Conservation (phyloP, 2,329 filamentous ascomycete genomes). For the Xylariomycetidae sp. region DNA sequence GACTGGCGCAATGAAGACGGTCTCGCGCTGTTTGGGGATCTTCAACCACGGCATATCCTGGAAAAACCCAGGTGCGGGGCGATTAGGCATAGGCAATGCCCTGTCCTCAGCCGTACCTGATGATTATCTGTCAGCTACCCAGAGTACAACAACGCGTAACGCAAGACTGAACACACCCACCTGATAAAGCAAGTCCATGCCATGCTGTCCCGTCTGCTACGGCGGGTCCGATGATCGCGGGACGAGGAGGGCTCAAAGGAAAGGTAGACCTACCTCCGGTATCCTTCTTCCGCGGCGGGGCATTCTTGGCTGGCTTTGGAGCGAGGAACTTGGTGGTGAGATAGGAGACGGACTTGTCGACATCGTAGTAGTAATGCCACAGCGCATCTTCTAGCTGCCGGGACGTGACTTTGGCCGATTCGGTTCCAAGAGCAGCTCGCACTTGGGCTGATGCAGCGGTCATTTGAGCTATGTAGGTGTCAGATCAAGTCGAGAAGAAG, state of each 20-base stretch:
- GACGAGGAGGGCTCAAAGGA: no score
- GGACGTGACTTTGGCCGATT: constrained; percentile 49
- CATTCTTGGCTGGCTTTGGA: constrained; percentile 34
- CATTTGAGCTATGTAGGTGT: constrained; percentile 37
- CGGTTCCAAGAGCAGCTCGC: constrained; percentile 55
- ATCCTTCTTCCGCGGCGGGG: constrained; percentile 34
- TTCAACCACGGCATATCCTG: constrained; percentile 80
- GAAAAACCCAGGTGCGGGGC: constrained; percentile 75
- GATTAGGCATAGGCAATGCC: no score
- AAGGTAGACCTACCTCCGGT: constrained; percentile 37
- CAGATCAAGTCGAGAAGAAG: constrained; percentile 3
- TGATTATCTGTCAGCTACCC: no score
- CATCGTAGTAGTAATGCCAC: constrained; percentile 95
- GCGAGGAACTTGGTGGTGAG: constrained; percentile 59
- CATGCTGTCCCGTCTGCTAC: constrained; percentile 1
- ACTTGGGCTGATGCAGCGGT: constrained; percentile 61
- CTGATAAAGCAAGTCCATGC: constrained; percentile 1
- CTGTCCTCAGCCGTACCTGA: no score
- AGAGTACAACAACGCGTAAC: no score
- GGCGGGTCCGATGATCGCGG: constrained; percentile 2
- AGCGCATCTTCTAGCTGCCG: constrained; percentile 79
- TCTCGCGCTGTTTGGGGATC: constrained; percentile 58
- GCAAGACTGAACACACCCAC: constrained; percentile 5
- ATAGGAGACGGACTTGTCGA: constrained; percentile 78
- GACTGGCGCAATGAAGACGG: constrained; percentile 54